Evolutionary conservation across 176 grass and related monocot genomes (phyloP).

Genomic region (Poa pratensis): DNA sequence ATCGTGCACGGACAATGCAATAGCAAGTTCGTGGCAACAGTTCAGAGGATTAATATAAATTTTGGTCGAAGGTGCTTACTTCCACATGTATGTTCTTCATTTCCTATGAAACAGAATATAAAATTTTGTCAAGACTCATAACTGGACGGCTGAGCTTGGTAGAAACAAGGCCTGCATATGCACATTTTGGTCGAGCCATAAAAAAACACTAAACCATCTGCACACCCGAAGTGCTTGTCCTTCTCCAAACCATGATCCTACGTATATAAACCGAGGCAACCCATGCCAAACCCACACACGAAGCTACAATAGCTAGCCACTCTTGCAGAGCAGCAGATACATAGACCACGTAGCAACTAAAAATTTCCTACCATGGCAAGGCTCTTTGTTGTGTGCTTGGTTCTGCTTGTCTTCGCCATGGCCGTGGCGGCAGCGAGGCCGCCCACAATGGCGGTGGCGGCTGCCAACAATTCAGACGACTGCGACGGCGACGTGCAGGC

Average conservation of each 20-base stretch:
- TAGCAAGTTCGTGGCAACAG: not conserved
- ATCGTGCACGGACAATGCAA: not conserved
- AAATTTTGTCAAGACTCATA: constrained; percentile 1
- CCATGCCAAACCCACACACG: constrained; percentile 1
- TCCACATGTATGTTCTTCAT: constrained; percentile 9
- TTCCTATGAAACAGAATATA: not conserved
- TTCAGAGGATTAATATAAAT: not conserved
- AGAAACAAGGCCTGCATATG: constrained; percentile 3
- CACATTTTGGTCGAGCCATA: not conserved
- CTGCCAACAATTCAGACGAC: not conserved
- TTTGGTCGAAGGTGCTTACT: not conserved
- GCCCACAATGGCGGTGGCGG: not conserved
- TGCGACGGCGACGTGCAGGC: constrained; percentile 31
- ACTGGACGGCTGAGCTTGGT: not conserved
- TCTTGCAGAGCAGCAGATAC: not conserved
- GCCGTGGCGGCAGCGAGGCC: constrained; percentile 14
- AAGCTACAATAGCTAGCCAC: not conserved
- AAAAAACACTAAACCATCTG: not conserved
- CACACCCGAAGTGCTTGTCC: not conserved
- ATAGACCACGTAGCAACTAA: not conserved
- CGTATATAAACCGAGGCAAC: constrained; percentile 6
- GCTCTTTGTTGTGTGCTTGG: constrained; percentile 29
- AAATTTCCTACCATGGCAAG: constrained; percentile 22
- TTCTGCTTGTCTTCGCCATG: constrained; percentile 31
- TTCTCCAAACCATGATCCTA: not conserved